Evolutionary conservation across 2,329 filamentous ascomycete species (phyloP).

Genomic region (Daldinia sp.): DNA sequence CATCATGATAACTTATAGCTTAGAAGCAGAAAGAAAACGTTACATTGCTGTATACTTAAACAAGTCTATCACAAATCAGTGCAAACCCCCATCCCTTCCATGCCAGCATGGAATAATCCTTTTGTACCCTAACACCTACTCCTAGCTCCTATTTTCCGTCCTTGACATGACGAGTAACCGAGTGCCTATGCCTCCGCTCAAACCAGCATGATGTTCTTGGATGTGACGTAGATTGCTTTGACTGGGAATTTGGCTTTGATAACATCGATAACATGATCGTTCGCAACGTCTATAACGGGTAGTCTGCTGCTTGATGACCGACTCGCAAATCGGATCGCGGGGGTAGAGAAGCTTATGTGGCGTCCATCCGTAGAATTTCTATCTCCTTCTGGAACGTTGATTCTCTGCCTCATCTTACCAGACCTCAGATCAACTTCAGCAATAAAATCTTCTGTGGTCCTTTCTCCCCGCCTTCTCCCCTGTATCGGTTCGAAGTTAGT

Average conservation of each 20-base stretch:
- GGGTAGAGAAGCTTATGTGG: constrained; percentile 46
- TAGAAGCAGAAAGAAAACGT: background rate
- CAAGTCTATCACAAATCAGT: constrained; percentile 14
- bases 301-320: constrained; percentile 45
- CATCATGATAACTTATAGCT: background rate
- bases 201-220: constrained; percentile 47
- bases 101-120: constrained; percentile 20
- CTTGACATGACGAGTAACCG: background rate
- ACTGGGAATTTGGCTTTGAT: constrained; percentile 44
- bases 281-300: constrained; percentile 43
- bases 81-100: constrained; percentile 5
- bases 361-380: constrained; percentile 40
- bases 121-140: constrained; percentile 8
- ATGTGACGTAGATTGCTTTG: constrained; percentile 45
- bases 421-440: constrained; percentile 47
- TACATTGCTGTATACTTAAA: constrained; percentile 22
- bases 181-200: constrained; percentile 16
- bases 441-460: constrained; percentile 45
- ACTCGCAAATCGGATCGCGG: constrained; percentile 46
- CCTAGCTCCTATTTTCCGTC: background rate
- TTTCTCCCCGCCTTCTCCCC: constrained; percentile 22
- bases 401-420: constrained; percentile 46
- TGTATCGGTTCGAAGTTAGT: constrained; percentile 37
- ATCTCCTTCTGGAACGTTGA: constrained; percentile 46
- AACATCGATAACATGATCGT: constrained; percentile 41